phyloP scores from a whole-genome alignment of 169 alveolate species.

The Plasmodium relictum region DNA sequence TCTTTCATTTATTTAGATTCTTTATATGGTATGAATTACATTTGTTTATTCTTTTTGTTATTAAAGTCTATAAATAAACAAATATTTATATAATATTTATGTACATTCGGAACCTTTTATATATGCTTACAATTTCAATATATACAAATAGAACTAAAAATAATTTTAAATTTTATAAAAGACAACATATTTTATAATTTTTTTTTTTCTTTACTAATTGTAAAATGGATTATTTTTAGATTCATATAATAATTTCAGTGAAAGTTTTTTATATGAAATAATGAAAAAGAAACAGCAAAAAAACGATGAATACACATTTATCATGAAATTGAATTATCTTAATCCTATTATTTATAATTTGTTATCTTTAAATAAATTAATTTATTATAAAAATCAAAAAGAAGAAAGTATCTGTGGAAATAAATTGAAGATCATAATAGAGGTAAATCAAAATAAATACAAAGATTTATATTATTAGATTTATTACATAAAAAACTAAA shows the following conservation, averaged over 20 bases:
- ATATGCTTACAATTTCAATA: background rate
- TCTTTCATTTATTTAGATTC: slow-evolving; percentile 62
- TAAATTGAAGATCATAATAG: slow-evolving; percentile 47
- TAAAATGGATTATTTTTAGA: background rate
- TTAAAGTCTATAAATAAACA: background rate
- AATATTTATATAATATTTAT: background rate
- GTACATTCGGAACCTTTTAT: background rate
- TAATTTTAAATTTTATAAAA: too few species aligned
- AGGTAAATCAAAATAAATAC: slow-evolving; percentile 20
- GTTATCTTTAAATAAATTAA: slow-evolving; percentile 19
- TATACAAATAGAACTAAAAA: background rate
- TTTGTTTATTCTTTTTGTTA: background rate
- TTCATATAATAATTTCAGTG: slow-evolving; percentile 29
- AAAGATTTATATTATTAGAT: too few species aligned
- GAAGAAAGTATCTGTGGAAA: background rate
- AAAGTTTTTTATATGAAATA: slow-evolving; percentile 28
- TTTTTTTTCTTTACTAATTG: background rate
- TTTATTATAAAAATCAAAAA: slow-evolving; percentile 20
- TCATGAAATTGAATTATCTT: slow-evolving; percentile 50
- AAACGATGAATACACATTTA: slow-evolving; percentile 38
- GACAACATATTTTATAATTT: background rate
- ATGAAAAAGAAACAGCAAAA: slow-evolving; percentile 55
- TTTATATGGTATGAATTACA: slow-evolving; percentile 43
- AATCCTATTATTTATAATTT: slow-evolving; percentile 37
- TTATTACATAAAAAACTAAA: background rate